Evolutionary conservation across 441 rosid genomes (phyloP), one percentile per base, ranked within the genome.

Genomic region (Brassica balearica): DNA sequence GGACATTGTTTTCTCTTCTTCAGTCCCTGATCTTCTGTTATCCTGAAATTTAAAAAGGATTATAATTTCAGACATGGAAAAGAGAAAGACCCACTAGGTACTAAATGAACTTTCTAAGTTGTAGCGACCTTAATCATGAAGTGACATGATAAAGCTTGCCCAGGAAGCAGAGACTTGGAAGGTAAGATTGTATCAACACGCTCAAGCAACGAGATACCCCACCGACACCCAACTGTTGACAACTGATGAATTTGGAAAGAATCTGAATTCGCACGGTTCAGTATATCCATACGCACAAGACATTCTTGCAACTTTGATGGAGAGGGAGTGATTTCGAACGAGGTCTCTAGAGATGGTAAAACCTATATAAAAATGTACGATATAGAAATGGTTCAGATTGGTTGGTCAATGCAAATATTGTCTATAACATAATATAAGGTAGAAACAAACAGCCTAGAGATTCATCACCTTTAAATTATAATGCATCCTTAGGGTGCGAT

Each of bases 201-300:
- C 81, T 92, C 92, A 80, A 91, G 94, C 84, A 88, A 83, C 10
- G 92, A 90, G 83, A 96, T 87, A 73, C 93, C 94, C 96, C 98
- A 96, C 55, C 87, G 89, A 73, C 75, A 65, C 76, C 98, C 98
- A 82, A 90, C 84, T 66, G 94, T 77, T 74, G 98, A 90, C 82
- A 96, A 71, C 86, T 94, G 99, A 68, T 79, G 86, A 80, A 96
- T 81, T 85, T 88, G 91, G 88, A 94, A 91, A 84, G 80, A 81
- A 71, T 89, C 94, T 5, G 90, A 83, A 70, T 76, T 87, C 14
- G 97, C 87, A 88, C 80, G 86, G 89, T 94, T 96, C 76, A 88
- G 83, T 51, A 96, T 86, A 83, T 89, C 94, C 96, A 96, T 87
- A 73, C 86, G 95, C 87, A 94, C 94, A 75, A 91, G 96, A 85